Evolutionary conservation across 2,329 filamentous ascomycete species (phyloP), one percentile per base, ranked within the genome.

Genomic region (Periconia sp.): DNA sequence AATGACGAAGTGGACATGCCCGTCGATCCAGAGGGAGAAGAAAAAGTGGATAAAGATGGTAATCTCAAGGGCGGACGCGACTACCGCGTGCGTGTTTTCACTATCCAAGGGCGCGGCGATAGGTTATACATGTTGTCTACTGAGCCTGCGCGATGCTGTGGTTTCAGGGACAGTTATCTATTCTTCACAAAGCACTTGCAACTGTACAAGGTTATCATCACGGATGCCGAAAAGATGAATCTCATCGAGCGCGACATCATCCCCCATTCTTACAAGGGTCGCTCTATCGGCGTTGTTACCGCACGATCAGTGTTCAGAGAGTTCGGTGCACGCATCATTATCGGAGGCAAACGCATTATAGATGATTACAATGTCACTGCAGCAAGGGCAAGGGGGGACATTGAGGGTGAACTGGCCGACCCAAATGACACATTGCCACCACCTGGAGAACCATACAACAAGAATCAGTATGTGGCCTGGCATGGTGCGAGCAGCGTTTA

Each of bases 391-490:
- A 86, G 90, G 48, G 93, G 92, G 19, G 87, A 87, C 23, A 82
- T 91, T 2, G 93, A 97, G 72, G 94, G 94, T 59, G 91, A 96
- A 70, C 72, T 97, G 20, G 94, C 92, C 17, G 94, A 97, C 68
- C 93, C 93, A 0, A 88, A 92, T 55, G 94, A 99, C 74, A 82
- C 82, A 55, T 82, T 92, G 41, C 84, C 92, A 23, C 82, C 83
- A 9, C 79, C 82, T n/a, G 90, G 88, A 40, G 89, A 95, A 70
- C 82, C 87, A n/a, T 99, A 99, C 81, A 97, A 99, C 80, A 92
- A 93, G 77, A 99, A 99, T 70, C 92, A 97, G 73, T 99, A 97
- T 69, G 94, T 99, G 27, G 94, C 94, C 27, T 99, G 94, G 94
- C 92, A 96, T 72, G 94, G 94, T 47, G 94, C 94, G 45, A 97